A percentile compares a stretch with the other conserved stretches of the same genome.
Conservation (phyloP, 768 basidiomycete species). For the Russula virescens region DNA sequence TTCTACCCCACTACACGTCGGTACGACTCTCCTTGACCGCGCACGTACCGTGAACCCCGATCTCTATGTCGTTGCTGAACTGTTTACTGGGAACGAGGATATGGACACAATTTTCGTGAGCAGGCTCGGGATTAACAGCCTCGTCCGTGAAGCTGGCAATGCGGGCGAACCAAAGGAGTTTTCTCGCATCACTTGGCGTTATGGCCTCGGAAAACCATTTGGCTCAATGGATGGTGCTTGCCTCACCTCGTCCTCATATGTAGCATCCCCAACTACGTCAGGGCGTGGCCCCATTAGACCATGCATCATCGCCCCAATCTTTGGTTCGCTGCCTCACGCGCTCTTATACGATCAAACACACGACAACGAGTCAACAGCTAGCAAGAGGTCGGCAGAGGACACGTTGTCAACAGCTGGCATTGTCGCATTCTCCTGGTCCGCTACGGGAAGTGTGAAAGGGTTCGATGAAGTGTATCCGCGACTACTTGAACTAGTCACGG, state of each 20-base stretch:
- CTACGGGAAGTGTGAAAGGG: constrained; percentile 91
- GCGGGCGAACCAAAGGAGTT: constrained; percentile 85
- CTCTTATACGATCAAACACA: constrained; percentile 95
- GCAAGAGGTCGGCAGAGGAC: constrained; percentile 92
- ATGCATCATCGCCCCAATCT: constrained; percentile 70
- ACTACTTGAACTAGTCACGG: constrained; percentile 81
- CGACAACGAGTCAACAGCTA: constrained; percentile 88
- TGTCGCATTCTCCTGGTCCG: constrained; percentile 85
- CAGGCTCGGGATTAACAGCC: constrained; percentile 85
- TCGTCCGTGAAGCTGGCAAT: constrained; percentile 94
- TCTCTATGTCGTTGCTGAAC: constrained; percentile 94
- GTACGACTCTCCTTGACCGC: constrained; percentile 88
- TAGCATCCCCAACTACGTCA: constrained; percentile 75
- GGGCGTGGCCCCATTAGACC: constrained; percentile 73
- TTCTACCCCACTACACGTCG: constrained; percentile 95
- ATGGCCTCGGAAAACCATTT: constrained; percentile 90
- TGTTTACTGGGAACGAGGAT: constrained; percentile 94
- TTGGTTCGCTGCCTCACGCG: constrained; percentile 87
- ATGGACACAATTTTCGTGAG: constrained; percentile 91
- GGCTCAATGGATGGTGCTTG: constrained; percentile 95
- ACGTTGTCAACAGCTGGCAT: constrained; percentile 91
- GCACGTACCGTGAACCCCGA: constrained; percentile 85
- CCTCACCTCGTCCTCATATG: constrained; percentile 51
- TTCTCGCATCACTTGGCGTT: constrained; percentile 80
- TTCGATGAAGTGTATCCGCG: constrained; percentile 98